A percentile compares a stretch with the other conserved stretches of the same genome.
phyloP scores from a whole-genome alignment of 208 protist genomes.

The Herpetomonas samuelpessoai region DNA sequence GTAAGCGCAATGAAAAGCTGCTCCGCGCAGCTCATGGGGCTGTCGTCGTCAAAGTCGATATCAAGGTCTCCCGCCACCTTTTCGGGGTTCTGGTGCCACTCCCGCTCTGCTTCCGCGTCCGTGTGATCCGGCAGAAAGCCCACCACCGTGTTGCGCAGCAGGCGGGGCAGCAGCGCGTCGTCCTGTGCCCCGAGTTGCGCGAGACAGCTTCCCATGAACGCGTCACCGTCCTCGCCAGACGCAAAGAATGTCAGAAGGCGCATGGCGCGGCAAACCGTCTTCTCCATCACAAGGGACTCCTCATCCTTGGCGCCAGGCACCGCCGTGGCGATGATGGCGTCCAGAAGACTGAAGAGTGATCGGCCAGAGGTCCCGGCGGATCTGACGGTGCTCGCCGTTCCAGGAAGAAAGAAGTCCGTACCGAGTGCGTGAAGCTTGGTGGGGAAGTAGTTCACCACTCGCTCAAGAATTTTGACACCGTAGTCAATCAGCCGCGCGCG shows the following conservation, averaged over 20 bases:
- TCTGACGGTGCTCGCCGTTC: neutral
- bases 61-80: conserved; percentile 38
- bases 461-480: conserved; percentile 36
- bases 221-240: conserved; percentile 49
- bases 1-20: conserved; percentile 78
- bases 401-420: conserved; percentile 36
- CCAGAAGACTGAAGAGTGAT: conserved; percentile 22
- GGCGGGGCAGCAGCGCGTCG: conserved; percentile 12
- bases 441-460: conserved; percentile 46
- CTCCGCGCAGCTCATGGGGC: conserved; percentile 41
- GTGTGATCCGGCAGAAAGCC: conserved; percentile 58
- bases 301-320: conserved; percentile 13
- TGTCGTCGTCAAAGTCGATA: conserved; percentile 44
- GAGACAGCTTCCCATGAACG: conserved; percentile 28
- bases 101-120: conserved; percentile 15
- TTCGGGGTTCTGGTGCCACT: conserved; percentile 58
- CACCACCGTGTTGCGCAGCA: conserved; percentile 41
- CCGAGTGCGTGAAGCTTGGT: conserved; percentile 33
- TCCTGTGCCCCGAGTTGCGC: conserved; percentile 11
- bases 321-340: conserved; percentile 28
- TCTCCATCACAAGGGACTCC: conserved; percentile 35
- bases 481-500: conserved; percentile 1
- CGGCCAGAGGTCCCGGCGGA: no score
- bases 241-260: conserved; percentile 38
- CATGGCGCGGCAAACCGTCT: conserved; percentile 61